A percentile compares a stretch with the other conserved stretches of the same genome.
These are phyloP conservation scores for Canna indica DNA, from an alignment of 176 grass and related monocot genomes.

Conservation along the genomic window DNA sequence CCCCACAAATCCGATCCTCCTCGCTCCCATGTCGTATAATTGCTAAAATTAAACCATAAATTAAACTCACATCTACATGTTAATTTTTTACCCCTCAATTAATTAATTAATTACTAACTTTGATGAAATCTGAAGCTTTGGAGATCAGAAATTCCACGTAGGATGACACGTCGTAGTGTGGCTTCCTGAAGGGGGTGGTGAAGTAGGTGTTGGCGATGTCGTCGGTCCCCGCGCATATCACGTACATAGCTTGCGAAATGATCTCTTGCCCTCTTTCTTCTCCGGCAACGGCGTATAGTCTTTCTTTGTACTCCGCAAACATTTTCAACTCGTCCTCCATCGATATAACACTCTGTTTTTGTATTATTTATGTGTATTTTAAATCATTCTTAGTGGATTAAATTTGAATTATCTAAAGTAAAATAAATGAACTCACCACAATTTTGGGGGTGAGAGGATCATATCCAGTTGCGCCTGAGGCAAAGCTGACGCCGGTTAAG, in stretches of 20 bases:
- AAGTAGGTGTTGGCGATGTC: conserved; percentile 88
- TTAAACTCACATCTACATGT: too few species aligned
- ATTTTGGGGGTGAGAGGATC: conserved; percentile 57
- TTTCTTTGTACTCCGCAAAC: conserved; percentile 52
- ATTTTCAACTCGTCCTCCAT: conserved; percentile 43
- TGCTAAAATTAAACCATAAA: conserved; percentile 14
- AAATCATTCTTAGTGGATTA: too few species aligned
- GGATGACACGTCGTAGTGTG: conserved; percentile 63
- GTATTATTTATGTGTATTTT: too few species aligned
- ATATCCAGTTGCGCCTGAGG: conserved; percentile 13
- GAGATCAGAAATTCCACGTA: conserved; percentile 58
- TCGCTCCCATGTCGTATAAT: conserved; percentile 8
- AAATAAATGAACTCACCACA: too few species aligned
- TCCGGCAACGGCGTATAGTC: conserved; percentile 39
- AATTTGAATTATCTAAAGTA: too few species aligned
- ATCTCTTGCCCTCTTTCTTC: conserved; percentile 34
- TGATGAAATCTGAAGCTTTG: conserved; percentile 33
- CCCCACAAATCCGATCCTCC: conserved; percentile 41
- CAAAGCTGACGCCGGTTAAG: conserved; percentile 23
- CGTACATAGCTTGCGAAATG: conserved; percentile 35
- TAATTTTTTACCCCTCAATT: too few species aligned
- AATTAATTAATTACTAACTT: too few species aligned
- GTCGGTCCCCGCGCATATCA: conserved; percentile 58
- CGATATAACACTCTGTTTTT: conserved; percentile 61
- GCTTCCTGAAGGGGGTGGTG: conserved; percentile 44